Base-by-base conservation (phyloP, 768 basidiomycete species). In the Cubamyces sp. region DNA sequence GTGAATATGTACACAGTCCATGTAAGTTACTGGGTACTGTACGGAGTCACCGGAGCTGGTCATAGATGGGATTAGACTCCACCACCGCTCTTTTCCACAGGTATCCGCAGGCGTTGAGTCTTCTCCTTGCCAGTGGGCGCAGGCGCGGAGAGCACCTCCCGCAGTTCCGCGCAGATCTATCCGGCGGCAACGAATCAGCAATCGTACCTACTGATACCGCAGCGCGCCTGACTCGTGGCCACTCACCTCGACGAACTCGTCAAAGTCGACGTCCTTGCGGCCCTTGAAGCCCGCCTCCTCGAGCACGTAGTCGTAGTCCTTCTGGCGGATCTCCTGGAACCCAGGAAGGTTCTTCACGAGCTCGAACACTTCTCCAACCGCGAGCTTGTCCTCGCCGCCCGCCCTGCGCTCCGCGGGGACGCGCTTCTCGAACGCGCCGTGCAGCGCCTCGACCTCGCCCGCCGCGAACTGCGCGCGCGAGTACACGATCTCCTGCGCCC, bases 231-330 rank as follows among this genome's bases (percentile, higher is more conserved):
- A n/a, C n/a, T n/a, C n/a, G n/a, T n/a, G n/a, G n/a, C 39, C 25
- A 76, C 86, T 15, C 65, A 92, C 92, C 84, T 96, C 93, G 51
- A 95, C 79, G 73, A 96, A 96, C 70, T 92, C 91, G 65, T 96
- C 91, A 68, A 93, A 86, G 64, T 87, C 85, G 49, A 97, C 75
- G 26, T 82, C 81, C 28, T 75, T 74, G 67, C 81, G 78, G 21
- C 75, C 74, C 51, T 78, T 75, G 73, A 91, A 85, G 3, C 91
- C 94, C 62, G 90, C 87, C 71, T 90, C 87, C 57, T 82, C 81
- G 54, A 96, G 79, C 0, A 93, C 91, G 71, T 92, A 90, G 37
- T 86, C 82, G 45, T 87, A 80, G 63, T 93, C 91, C 65, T 85
- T 84, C 45, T 77, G 73, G 54, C 82, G 77, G 60, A 90, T 77